These are phyloP conservation scores for Lyophyllum semitale DNA, from an alignment of 768 basidiomycete genomes.

Conservation along the genomic window DNA sequence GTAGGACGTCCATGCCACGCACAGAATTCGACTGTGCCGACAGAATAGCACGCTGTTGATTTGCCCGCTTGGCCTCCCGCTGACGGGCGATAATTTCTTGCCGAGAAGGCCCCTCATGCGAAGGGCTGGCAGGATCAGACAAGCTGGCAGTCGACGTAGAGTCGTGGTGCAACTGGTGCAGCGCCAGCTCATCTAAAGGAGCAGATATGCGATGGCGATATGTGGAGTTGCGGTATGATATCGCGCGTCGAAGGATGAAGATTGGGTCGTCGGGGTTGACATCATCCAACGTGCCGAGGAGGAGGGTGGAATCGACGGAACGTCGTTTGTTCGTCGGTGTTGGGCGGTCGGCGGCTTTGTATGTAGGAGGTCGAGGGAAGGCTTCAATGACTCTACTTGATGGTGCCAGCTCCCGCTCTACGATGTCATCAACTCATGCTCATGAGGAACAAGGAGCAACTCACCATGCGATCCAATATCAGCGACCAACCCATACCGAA, in stretches of 20 bases:
- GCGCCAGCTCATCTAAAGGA: constrained; percentile 81
- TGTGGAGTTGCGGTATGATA: constrained; percentile 69
- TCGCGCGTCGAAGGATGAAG: constrained; percentile 86
- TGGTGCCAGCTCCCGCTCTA: constrained; percentile 79
- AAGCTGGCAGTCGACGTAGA: constrained; percentile 59
- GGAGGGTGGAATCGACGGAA: constrained; percentile 78
- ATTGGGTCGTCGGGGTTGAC: constrained; percentile 81
- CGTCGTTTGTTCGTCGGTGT: constrained; percentile 73
- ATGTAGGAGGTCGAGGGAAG: constrained; percentile 72
- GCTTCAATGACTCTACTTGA: constrained; percentile 87
- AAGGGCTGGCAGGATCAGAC: constrained; percentile 40
- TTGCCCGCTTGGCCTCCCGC: constrained; percentile 82
- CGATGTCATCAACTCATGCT: not conserved
- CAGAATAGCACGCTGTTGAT: constrained; percentile 71
- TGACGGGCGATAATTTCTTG: constrained; percentile 95
- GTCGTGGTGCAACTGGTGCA: constrained; percentile 72
- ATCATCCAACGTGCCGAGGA: constrained; percentile 74
- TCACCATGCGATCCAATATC: constrained; percentile 66
- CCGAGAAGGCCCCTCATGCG: constrained; percentile 51
- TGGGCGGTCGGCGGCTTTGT: constrained; percentile 63
- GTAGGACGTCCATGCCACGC: constrained; percentile 85
- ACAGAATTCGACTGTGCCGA: constrained; percentile 83
- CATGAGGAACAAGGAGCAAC: constrained; percentile 20
- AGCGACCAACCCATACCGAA: constrained; percentile 80
- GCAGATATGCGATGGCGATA: constrained; percentile 73